Conservation (phyloP, 208 protist genomes). For the Trypanosoma grayi region DNA sequence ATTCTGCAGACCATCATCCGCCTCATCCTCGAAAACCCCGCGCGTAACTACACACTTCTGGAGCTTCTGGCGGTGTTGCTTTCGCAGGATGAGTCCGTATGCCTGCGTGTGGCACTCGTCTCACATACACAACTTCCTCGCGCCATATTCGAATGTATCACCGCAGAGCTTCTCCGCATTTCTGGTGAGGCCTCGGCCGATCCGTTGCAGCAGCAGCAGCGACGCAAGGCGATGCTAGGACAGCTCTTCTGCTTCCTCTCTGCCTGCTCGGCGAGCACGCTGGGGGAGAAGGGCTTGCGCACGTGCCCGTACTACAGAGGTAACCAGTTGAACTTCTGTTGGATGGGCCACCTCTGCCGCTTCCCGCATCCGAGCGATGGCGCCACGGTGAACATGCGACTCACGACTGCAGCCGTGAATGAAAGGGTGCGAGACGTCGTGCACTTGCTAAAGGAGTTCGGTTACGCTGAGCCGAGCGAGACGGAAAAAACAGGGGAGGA, state of each 20-base stretch:
- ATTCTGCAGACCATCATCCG: conserved; percentile 47
- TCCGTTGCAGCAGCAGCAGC: conserved; percentile 1
- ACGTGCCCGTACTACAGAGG: conserved; percentile 23
- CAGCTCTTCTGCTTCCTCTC: conserved; percentile 32
- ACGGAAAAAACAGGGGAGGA: background rate
- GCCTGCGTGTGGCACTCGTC: conserved; percentile 6
- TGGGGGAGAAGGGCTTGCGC: conserved; percentile 13
- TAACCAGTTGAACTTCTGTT: conserved; percentile 19
- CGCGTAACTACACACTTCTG: conserved; percentile 43
- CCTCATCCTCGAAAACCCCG: conserved; percentile 43
- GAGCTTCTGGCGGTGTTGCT: conserved; percentile 68
- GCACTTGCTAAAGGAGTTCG: conserved; percentile 6
- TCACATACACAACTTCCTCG: conserved; percentile 26
- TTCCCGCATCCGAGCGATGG: conserved; percentile 8
- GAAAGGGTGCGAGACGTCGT: background rate
- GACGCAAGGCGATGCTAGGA: conserved; percentile 17
- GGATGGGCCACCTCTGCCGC: conserved; percentile 32
- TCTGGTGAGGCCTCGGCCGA: background rate
- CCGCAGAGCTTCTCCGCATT: conserved; percentile 11
- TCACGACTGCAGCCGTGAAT: background rate
- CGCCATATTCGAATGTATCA: conserved; percentile 25
- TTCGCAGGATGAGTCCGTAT: conserved; percentile 34
- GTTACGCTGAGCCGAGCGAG: background rate
- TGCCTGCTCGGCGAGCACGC: conserved; percentile 5
- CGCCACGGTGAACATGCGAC: too few species aligned